Base-by-base conservation (phyloP, 257 asterid genomes). In the Jacaranda copaia region DNA sequence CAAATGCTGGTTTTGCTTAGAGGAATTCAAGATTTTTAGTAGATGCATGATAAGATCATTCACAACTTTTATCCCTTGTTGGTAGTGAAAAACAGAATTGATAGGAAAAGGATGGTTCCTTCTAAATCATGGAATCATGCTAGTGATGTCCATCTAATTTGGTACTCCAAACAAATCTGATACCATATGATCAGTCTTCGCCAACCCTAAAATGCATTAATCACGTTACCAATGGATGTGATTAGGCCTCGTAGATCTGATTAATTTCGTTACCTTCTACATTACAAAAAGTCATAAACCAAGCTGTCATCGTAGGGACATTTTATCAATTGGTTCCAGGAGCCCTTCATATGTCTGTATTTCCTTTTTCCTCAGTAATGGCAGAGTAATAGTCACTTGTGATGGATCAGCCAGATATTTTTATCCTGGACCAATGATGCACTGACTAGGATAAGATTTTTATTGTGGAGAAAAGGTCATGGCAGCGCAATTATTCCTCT, bases 391-490 rank as follows among this genome's bases (percentile, higher is more conserved):
- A 40, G 73, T 61, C 55, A 73, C 18, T 38, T 67, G 3, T 69
- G 75, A 68, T 20, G 76, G 59, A 68, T 68, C 40, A 43, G 70
- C 66, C 39, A 74, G 78, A 78, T 82, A 70, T 74, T 78, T 82
- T 10, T 45, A 70, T 62, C 45, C 42, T 18, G 18, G 51, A 73
- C 64, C 55, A 70, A 15, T 51, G 71, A 60, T 49, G 59, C 63
- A 18, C 38, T 52, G 48, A 72, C 12, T 70, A 25, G 18, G 49
- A 46, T 35, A 42, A 1, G 74, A 4, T 58, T 25, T 7, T 40
- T 9, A 38, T 55, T 39, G 40, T 73, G 64, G 72, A 43, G 3
- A 46, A 18, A 43, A 52, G 36, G 5, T 53, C 3, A 25, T 25
- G 72, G 42, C 72, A 7, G 10, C 64, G 7, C 67, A 25, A 35